Base-by-base conservation (phyloP, 345 rosid genomes). In the Microthlaspi erraticum region DNA sequence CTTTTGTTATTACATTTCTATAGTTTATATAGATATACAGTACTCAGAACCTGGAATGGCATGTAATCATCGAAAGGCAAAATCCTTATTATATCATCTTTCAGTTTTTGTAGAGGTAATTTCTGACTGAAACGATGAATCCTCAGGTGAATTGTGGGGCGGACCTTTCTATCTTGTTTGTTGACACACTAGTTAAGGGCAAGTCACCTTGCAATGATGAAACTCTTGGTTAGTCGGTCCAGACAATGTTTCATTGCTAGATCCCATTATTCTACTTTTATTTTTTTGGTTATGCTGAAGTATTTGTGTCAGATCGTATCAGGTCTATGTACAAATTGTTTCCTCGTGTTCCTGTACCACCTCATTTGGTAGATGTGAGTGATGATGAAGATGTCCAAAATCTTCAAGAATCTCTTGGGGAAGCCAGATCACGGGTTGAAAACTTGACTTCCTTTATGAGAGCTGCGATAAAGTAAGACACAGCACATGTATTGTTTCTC, bases 111-210 rank as follows among this genome's bases (percentile, higher is more conserved):
- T 63, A 8, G 33, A 42, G 46, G 14, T 34, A 2, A 1, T 17
- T 48, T 59, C 55, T 58, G 60, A 48, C 5, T 23, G 6, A 46
- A 23, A 17, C 34, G 20, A 33, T 18, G 1, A 38, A 51, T 2
- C 56, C 66, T 80, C 88, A 94, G 98, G 78, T 94, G 53, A 89
- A 86, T 41, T 94, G 98, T 73, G 99, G 98, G 37, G 90, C 97
- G 0, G 96, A 94, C 78, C 97, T 94, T 76, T 92, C 89, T 68
- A 71, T 83, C 7, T 64, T 86, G 78, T 87, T 86, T 41, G 89
- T 89, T 19, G 98, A 89, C 73, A 80, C 85, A 4, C 88, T 94
- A 60, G 85, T 80, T 49, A 94, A 92, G 74, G 96, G 86, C 60
- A 88, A 83, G 75, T 69, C 82, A 76, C 81, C 91, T 38, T 91